These are phyloP conservation scores for Penicillium bovifimosum DNA, from an alignment of 495 filamentous ascomycete genomes.

Conservation along the genomic window DNA sequence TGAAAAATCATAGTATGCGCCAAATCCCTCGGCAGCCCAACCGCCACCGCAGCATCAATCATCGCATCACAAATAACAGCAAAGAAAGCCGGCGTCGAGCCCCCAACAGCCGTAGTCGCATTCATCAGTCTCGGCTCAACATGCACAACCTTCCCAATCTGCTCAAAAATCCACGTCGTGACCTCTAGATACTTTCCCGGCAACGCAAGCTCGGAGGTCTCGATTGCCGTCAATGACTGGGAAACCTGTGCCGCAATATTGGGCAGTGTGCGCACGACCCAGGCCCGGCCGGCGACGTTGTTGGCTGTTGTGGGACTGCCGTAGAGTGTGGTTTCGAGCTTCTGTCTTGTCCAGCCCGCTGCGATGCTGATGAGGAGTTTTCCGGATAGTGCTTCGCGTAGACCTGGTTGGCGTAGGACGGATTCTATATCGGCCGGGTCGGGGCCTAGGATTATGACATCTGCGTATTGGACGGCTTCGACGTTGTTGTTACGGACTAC, in stretches of 20 bases:
- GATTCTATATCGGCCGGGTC: slow-evolving; percentile 29
- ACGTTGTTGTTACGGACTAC: slow-evolving; percentile 17
- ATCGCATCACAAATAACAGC: slow-evolving; percentile 40
- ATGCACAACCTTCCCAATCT: slow-evolving; percentile 31
- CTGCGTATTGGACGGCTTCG: slow-evolving; percentile 16
- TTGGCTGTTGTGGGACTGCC: slow-evolving; percentile 12
- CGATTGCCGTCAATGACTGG: slow-evolving; percentile 35
- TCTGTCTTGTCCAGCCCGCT: slow-evolving; percentile 34
- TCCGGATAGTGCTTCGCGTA: slow-evolving; percentile 18
- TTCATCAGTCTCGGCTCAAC: slow-evolving; percentile 34
- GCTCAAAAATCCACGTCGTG: slow-evolving; percentile 32
- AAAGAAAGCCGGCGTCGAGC: slow-evolving; percentile 41
- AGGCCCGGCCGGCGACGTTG: slow-evolving; percentile 14
- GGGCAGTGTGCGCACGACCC: slow-evolving; percentile 34
- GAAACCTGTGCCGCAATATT: slow-evolving; percentile 37
- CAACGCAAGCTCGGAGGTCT: slow-evolving; percentile 23
- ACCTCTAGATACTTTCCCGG: slow-evolving; percentile 21
- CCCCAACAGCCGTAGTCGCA: slow-evolving; percentile 34
- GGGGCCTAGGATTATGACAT: slow-evolving; percentile 30
- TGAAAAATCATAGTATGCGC: slow-evolving; percentile 38
- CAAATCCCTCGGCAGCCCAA: slow-evolving; percentile 36
- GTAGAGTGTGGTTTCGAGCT: slow-evolving; percentile 28
- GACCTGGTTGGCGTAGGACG: slow-evolving; percentile 19
- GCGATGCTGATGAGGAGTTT: slow-evolving; percentile 41
- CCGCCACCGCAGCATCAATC: slow-evolving; percentile 41